Base-by-base conservation (phyloP, 2,329 filamentous ascomycete species). In the Epichloe sp. region DNA sequence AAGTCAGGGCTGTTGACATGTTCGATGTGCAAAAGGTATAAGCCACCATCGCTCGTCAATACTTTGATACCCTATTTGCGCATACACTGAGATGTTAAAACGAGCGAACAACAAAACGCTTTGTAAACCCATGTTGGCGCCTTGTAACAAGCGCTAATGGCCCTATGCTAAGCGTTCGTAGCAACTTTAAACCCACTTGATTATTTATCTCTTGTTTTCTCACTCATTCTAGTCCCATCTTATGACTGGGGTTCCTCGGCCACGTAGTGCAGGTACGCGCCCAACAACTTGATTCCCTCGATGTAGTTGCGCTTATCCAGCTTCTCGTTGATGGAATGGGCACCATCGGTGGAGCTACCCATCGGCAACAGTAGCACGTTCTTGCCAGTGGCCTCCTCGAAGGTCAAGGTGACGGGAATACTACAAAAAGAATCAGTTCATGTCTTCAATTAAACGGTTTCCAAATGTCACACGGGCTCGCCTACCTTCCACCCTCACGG, bases 301-400 rank as follows among this genome's bases (percentile, higher is more conserved):
- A 98, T 95, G 68, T 98, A 98, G 72, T 98, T 98, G 65, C 80
- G 82, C 78, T 86, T 89, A 69, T 98, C 93, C 52, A 98, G 76
- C 78, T 95, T 96, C 80, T 97, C 93, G 68, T 98, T 98, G 71
- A 96, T 94, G 36, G 88, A 95, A 72, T 98, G 93, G 7, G 93
- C 93, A 42, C 87, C 90, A 67, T 97, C 93, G 1, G 91, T 98
- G 43, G 87, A 94, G 74, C 87, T 95, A 44, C 93, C 93, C 93
- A 98, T 97, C 35, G 93, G 93, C 59, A 98, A 72, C 58, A 98
- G 75, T 52, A 98, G 74, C 42, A 97, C 91, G 64, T 97, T 98
- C 83, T 98, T 98, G 63, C 90, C 89, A 6, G 91, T 95, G 17
- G 93, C 90, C 73, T 96, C 83, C 75, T 98, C 93, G 66, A 98